These are phyloP conservation scores for Pichia insulana DNA, from an alignment of 805 yeast species.

Conservation along the genomic window DNA sequence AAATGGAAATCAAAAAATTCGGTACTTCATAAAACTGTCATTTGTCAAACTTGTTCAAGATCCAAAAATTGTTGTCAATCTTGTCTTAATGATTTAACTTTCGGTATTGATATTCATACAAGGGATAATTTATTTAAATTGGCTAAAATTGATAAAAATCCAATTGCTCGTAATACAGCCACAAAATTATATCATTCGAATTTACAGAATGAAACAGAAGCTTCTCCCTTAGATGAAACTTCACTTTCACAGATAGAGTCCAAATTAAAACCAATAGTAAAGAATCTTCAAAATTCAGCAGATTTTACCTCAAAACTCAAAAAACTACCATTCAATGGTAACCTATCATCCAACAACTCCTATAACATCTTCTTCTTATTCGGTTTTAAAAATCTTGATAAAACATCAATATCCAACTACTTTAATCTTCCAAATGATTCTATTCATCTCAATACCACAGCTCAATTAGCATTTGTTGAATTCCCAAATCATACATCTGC, in stretches of 20 bases:
- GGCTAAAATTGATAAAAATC: constrained; percentile 46
- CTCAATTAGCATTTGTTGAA: constrained; percentile 57
- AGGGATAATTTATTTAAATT: constrained; percentile 75
- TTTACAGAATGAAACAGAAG: constrained; percentile 29
- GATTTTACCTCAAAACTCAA: constrained; percentile 22
- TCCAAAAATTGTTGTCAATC: constrained; percentile 79
- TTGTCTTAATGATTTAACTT: constrained; percentile 75
- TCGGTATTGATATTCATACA: constrained; percentile 69
- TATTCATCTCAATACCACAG: constrained; percentile 44
- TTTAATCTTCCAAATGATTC: constrained; percentile 13
- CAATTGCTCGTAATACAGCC: constrained; percentile 35
- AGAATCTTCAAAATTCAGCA: too few relatives aligned
- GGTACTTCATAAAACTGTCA: constrained; percentile 47
- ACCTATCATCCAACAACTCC: constrained; percentile 35
- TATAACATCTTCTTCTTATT: constrained; percentile 62
- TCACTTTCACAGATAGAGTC: too few relatives aligned
- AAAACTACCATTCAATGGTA: constrained; percentile 62
- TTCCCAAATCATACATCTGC: constrained; percentile 44
- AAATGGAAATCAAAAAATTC: constrained; percentile 45
- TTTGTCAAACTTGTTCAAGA: constrained; percentile 75
- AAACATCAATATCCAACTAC: constrained; percentile 25
- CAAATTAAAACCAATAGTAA: too few relatives aligned
- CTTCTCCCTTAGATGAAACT: too few relatives aligned
- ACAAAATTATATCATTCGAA: constrained; percentile 50
- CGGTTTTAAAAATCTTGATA: constrained; percentile 41